Conservation (phyloP, 768 basidiomycete species). For the Lepiota venenata region DNA sequence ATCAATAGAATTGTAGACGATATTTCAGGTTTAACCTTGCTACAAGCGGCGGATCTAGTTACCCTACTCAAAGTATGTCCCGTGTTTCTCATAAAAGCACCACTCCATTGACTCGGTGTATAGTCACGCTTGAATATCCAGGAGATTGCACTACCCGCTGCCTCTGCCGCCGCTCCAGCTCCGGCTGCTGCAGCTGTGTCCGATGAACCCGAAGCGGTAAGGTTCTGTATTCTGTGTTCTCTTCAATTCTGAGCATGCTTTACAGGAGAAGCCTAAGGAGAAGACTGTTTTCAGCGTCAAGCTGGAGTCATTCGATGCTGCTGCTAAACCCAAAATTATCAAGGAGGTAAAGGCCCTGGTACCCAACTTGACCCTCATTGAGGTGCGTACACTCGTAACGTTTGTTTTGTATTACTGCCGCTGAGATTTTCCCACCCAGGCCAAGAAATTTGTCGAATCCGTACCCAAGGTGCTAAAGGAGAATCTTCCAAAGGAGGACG, state of each 20-base stretch:
- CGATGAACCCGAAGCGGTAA: constrained; percentile 67
- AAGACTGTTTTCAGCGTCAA: constrained; percentile 97
- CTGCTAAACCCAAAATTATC: constrained; percentile 94
- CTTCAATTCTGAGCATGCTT: neutral
- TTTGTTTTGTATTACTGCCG: neutral
- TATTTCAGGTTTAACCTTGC: constrained; percentile 81
- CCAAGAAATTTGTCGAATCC: constrained; percentile 99
- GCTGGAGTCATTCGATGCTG: constrained; percentile 90
- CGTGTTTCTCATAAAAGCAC: neutral
- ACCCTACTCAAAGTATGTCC: constrained; percentile 76
- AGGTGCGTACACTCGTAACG: constrained; percentile 53
- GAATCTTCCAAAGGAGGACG: constrained; percentile 93
- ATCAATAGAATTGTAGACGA: constrained; percentile 87
- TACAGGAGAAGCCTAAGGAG: constrained; percentile 93
- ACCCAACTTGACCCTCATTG: constrained; percentile 94
- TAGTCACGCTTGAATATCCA: constrained; percentile 90
- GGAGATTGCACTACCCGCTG: constrained; percentile 91
- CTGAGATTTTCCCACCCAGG: constrained; percentile 46
- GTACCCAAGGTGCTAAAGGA: constrained; percentile 92
- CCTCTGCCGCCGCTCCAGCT: constrained; percentile 56
- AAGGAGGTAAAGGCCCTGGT: constrained; percentile 95
- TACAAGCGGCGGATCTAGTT: constrained; percentile 96
- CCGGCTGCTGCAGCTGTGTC: constrained; percentile 54
- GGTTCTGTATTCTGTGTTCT: constrained; percentile 19
- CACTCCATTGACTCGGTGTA: neutral